phyloP scores from a whole-genome alignment of 192 early-diverging fungal species.

The Kickxella alabastrina region DNA sequence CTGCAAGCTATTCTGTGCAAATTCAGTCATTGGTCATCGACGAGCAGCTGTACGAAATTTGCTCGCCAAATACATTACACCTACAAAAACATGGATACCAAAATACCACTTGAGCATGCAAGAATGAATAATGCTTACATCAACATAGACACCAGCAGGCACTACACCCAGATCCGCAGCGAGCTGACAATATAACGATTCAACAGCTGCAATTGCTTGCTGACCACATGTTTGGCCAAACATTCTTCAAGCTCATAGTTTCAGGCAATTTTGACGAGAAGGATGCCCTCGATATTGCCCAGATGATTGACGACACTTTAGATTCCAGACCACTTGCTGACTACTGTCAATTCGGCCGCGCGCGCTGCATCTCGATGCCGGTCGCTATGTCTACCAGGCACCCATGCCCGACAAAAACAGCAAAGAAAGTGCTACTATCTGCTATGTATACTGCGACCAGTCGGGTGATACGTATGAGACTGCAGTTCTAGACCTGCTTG shows the following conservation, averaged over 20 bases:
- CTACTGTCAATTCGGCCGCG: background rate
- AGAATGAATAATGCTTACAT: background rate
- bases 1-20: constrained; percentile 59
- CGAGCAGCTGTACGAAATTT: background rate
- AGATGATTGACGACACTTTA: constrained; percentile 55
- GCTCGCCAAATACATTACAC: background rate
- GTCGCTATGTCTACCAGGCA: constrained; percentile 12
- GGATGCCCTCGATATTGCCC: constrained; percentile 58
- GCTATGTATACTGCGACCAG: constrained; percentile 72
- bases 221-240: constrained; percentile 59
- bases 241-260: constrained; percentile 72
- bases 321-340: constrained; percentile 52
- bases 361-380: constrained; percentile 15
- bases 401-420: constrained; percentile 60
- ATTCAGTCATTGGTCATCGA: constrained; percentile 11
- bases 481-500: constrained; percentile 58
- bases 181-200: constrained; percentile 65
- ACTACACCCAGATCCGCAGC: constrained; percentile 64
- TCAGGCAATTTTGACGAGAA: constrained; percentile 71
- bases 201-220: constrained; percentile 68
- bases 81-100: constrained; percentile 56
- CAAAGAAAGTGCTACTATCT: constrained; percentile 76
- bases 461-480: constrained; percentile 54
- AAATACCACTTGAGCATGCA: constrained; percentile 43
- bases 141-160: background rate